Percentiles rank a stretch among this genome's conserved stretches.
These are phyloP conservation scores for Earliella scabrosa DNA, from an alignment of 1,284 basidiomycete genomes.

Conservation along the genomic window DNA sequence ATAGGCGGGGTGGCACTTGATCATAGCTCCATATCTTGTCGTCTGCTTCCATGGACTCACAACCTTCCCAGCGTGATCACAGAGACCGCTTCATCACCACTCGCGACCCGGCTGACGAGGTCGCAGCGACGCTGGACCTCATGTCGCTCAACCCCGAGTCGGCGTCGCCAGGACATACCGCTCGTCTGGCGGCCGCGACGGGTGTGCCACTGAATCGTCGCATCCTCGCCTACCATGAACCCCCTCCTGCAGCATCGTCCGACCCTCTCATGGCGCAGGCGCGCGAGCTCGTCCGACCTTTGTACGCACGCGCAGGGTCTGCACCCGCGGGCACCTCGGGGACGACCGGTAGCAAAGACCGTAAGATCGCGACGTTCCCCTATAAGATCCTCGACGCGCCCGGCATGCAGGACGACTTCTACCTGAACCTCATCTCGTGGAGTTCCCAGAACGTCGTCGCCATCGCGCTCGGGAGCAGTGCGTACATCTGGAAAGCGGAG, in stretches of 20 bases:
- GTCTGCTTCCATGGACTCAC: slow-evolving; percentile 17
- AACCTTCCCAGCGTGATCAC: slow-evolving; percentile 43
- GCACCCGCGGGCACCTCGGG: slow-evolving; percentile 61
- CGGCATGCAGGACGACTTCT: slow-evolving; percentile 95
- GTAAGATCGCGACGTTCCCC: slow-evolving; percentile 83
- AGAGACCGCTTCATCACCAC: slow-evolving; percentile 78
- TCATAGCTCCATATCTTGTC: background rate
- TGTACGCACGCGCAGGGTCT: slow-evolving; percentile 70
- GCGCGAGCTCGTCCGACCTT: slow-evolving; percentile 71
- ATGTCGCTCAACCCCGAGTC: slow-evolving; percentile 63
- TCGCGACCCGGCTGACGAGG: slow-evolving; percentile 56
- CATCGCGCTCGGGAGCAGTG: slow-evolving; percentile 82
- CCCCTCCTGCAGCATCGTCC: slow-evolving; percentile 70
- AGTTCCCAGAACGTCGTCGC: slow-evolving; percentile 85
- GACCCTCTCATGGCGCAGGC: slow-evolving; percentile 73
- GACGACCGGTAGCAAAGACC: slow-evolving; percentile 64
- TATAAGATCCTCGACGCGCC: slow-evolving; percentile 96
- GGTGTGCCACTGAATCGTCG: slow-evolving; percentile 76
- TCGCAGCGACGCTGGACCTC: slow-evolving; percentile 67
- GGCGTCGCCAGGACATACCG: slow-evolving; percentile 75
- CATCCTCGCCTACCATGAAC: slow-evolving; percentile 79
- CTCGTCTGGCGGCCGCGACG: slow-evolving; percentile 72
- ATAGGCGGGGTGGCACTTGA: background rate
- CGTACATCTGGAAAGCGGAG: slow-evolving; percentile 95
- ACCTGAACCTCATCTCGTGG: slow-evolving; percentile 95